Base-by-base conservation (phyloP, 345 rosid genomes). In the Acer campestre region DNA sequence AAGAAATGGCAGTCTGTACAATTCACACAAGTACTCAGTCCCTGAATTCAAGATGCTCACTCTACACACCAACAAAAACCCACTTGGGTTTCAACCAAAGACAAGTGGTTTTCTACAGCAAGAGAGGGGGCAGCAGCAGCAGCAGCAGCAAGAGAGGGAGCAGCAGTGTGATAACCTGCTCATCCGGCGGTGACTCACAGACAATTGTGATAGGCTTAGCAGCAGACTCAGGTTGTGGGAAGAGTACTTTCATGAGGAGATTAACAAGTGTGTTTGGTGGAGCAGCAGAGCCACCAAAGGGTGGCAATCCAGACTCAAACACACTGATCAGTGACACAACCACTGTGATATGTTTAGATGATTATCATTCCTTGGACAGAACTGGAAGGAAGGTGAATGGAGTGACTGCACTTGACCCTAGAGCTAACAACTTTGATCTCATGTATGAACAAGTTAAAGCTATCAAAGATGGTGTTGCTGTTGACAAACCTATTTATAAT, bases 381-480 rank as follows among this genome's bases (percentile, higher is more conserved):
- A 90, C 86, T 0, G 97, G 99, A 40, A 86, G 99, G 80, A 96
- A 96, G 67, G 95, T 88, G 83, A 90, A 96, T 38, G 97, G 97
- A 2, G 97, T 94, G 44, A 92, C 99, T 8, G 99, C 99, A 20
- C 89, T 96, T 73, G 98, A 96, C 87, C 98, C 99, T 4, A 87
- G 86, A 74, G 99, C 98, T 46, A 92, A 94, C 58, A 48, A 96
- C 82, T 96, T 96, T 68, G 98, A 96, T 81, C 97, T 93, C 67
- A 96, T 96, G 99, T 96, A 90, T 62, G 95, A 94, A 73, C 99
- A 96, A 80, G 97, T 93, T 49, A 96, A 96, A 81, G 98, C 95
- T 63, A 51, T 96, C 49, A 96, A 96, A 79, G 86, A 76, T 74
- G 99, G 98, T 4, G 51, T 87, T 22, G 86, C 97, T 42, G 98